Conservation (phyloP, 345 rosid species). For the Abelmoschus esculentus region DNA sequence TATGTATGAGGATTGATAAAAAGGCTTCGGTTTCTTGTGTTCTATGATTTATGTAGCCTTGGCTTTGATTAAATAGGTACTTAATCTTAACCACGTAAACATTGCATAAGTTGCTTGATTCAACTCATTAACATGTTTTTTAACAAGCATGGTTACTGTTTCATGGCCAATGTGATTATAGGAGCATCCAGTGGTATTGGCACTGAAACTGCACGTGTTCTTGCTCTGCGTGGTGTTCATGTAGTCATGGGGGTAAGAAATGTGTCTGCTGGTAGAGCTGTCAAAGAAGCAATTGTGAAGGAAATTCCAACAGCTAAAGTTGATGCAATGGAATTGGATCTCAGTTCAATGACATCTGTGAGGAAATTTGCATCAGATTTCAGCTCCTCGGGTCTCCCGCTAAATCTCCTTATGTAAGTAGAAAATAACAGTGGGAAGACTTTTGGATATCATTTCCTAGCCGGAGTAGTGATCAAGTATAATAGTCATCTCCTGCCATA, state of each 20-base stretch:
- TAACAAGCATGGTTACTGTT: background rate
- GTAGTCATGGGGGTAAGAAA: constrained; percentile 66
- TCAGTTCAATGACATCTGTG: constrained; percentile 61
- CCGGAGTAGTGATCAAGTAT: background rate
- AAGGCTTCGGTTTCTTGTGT: background rate
- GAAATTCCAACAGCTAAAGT: constrained; percentile 50
- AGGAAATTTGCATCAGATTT: constrained; percentile 45
- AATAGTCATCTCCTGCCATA: background rate
- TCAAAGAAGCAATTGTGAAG: constrained; percentile 49
- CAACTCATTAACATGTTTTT: background rate
- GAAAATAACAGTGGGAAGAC: background rate
- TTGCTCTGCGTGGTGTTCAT: constrained; percentile 71
- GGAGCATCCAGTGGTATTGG: constrained; percentile 86
- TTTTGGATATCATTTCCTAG: background rate
- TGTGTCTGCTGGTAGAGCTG: constrained; percentile 44
- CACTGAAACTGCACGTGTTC: constrained; percentile 61
- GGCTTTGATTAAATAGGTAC: background rate
- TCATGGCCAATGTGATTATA: constrained; percentile 11
- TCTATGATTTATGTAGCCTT: background rate
- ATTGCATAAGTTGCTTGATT: background rate
- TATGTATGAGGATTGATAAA: background rate
- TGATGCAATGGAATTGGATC: constrained; percentile 72
- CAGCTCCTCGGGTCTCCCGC: constrained; percentile 32
- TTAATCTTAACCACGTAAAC: background rate
- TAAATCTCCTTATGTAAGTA: constrained; percentile 50